Conservation (phyloP, 75 land plant genomes). For the Ceratopteris richardii region DNA sequence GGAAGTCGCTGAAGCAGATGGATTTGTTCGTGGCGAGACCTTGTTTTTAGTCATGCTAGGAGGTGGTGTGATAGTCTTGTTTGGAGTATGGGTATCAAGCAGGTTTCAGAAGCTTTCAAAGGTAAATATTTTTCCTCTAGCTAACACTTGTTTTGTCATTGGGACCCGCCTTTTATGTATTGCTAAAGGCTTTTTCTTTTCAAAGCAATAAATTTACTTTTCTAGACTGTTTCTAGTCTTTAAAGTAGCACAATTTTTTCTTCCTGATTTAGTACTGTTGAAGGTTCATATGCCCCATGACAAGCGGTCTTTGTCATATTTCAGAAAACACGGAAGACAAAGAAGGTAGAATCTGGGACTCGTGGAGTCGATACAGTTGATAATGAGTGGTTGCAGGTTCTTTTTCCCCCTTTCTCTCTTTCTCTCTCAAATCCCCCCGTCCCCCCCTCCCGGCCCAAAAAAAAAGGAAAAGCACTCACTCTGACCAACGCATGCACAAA, state of each 20-base stretch:
- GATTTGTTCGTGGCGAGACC: slow-evolving; percentile 66
- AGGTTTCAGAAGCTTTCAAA: slow-evolving; percentile 66
- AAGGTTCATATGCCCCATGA: no score
- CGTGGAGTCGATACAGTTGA: not conserved
- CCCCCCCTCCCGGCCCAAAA: no score
- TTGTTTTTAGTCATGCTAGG: slow-evolving; percentile 72
- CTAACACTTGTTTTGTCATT: no score
- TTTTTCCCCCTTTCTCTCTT: not conserved
- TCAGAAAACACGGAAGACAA: slow-evolving; percentile 2
- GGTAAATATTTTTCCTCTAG: slow-evolving; percentile 29
- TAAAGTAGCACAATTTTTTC: no score
- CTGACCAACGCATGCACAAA: no score
- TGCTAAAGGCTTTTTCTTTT: no score
- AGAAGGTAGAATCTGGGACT: slow-evolving; percentile 6
- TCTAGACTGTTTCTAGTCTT: no score
- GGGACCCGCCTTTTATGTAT: no score
- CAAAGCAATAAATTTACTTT: no score
- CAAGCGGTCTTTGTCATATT: no score
- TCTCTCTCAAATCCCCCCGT: not conserved
- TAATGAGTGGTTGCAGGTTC: slow-evolving; percentile 20
- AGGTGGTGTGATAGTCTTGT: slow-evolving; percentile 51
- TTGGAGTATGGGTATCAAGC: slow-evolving; percentile 67
- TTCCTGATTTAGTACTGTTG: no score
- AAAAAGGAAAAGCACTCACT: no score
- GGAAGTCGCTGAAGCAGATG: slow-evolving; percentile 78